Conservation (phyloP, 176 grass and related monocot species). For the Musa acuminata region DNA sequence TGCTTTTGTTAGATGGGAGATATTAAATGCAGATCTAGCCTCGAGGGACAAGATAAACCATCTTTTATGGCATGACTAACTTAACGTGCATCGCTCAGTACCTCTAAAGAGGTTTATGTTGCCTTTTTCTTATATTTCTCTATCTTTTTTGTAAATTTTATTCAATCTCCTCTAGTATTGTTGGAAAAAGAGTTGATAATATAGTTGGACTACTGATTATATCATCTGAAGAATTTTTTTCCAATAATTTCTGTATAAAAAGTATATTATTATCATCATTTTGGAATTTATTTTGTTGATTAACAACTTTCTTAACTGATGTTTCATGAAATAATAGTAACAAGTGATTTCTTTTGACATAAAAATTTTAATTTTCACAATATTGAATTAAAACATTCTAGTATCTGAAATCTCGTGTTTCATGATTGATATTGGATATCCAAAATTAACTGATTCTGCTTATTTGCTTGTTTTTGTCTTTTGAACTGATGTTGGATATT, state of each 20-base stretch:
- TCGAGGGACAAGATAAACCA: too few relatives aligned
- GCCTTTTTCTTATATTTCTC: background rate
- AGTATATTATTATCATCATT: background rate
- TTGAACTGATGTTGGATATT: constrained; percentile 25
- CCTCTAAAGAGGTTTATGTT: background rate
- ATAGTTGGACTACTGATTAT: background rate
- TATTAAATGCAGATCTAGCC: too few relatives aligned
- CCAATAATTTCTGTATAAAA: background rate
- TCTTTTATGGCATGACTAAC: background rate
- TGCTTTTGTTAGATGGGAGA: too few relatives aligned
- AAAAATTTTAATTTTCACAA: background rate
- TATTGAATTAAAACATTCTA: background rate
- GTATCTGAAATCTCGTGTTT: background rate
- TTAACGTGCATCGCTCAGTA: background rate
- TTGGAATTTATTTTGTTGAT: background rate
- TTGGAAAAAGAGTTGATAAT: too few relatives aligned
- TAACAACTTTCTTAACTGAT: background rate
- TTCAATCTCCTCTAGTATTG: too few relatives aligned
- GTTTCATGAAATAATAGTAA: background rate
- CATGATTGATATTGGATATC: background rate
- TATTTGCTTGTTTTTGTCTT: constrained; percentile 14
- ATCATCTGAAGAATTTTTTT: background rate
- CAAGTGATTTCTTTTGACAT: background rate
- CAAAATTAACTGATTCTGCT: background rate
- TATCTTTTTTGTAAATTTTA: background rate